Base-by-base conservation (phyloP, 1,139 yeast species). In the Blastobotrys indianensis region DNA sequence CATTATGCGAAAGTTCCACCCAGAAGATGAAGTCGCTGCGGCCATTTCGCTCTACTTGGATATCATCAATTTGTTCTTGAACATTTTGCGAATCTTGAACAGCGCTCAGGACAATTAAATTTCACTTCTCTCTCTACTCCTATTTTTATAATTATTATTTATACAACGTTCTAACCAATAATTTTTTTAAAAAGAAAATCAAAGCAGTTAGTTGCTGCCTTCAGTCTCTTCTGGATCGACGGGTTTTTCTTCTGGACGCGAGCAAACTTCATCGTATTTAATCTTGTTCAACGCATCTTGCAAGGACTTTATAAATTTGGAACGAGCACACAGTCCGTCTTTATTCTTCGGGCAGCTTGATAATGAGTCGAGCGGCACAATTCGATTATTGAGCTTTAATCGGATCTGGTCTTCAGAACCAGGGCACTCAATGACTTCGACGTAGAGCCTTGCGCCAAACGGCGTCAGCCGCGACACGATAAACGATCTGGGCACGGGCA, bases 11-110 rank as follows among this genome's bases (percentile, higher is more conserved):
- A 82, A 81, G 49, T 83, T 77, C 57, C 85, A 84, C 60, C 82
- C 94, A 51, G 96, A 85, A 54, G 96, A 88, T 57, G 95, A 86
- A 57, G 75, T 90, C 15, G 79, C 84, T 28, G 87, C 94, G 43
- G 79, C 94, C 13, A 79, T 87, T 60, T 70, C 77, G 53, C 74
- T 87, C 50, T 87, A 87, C 64, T 74, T 87, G 71, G 96, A 87
- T 62, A 75, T 87, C 41, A 71, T 87, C 65, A 87, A 87, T 66
- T 73, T 87, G 67, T 87, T 87, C 69, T 65, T 87, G 55, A 80
- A 79, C 64, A 81, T 87, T 53, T 74, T 87, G 62, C 73, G 95
- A 51, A 74, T 87, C 39, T 69, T 87, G 56, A 74, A 79, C 48
- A 72, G 69, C 58, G 69, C 73, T 54, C 75, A 76, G 52, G 72